Base-by-base conservation (phyloP, 208 protist genomes). In the Trypanosoma avium region DNA sequence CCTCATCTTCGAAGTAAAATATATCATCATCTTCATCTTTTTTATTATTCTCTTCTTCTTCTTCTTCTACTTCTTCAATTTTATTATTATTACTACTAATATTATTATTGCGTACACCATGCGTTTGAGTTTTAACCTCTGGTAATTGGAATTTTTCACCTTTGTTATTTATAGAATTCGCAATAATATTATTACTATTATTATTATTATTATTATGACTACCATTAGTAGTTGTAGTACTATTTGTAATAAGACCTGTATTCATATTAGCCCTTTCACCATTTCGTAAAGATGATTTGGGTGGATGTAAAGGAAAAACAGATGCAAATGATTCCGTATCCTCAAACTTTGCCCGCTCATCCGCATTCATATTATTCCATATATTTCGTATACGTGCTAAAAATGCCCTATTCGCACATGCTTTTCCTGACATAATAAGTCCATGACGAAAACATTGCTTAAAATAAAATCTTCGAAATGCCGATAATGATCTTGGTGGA, bases 391-490 rank as follows among this genome's bases (percentile, higher is more conserved):
- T 86, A n/a, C 84, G 82, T 5, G 46, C 19, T 60, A 82, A 72
- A 43, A 95, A 91, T 6, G 83, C 40, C 13, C 74, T 70, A 60
- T 88, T 95, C 33, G 78, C 70, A 26, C 71, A 56, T 19, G 57
- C 58, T 35, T 52, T 54, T 26, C 59, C 53, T 15, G 54, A 61
- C 47, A 70, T 72, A 43, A 67, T 21, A 36, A 95, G 67, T 19
- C 90, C 90, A 48, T 86, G 82, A 13, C 55, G 61, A 12, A 47
- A 35, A 45, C 78, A 85, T 79, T 88, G 82, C 12, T 71, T 79
- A 9, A 17, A 9, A 58, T 91, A 90, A 73, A 92, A 95, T 12
- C 70, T 63, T 5, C 63, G 70, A 58, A 88, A 95, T 1, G 86
- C 71, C 7, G 70, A 52, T 3, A 22, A n/a, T 4, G 17, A 47